A percentile compares a stretch with the other conserved stretches of the same genome.
Evolutionary conservation across 2,329 filamentous ascomycete genomes (phyloP).

Genomic region (Ophiocordyceps robertsii): DNA sequence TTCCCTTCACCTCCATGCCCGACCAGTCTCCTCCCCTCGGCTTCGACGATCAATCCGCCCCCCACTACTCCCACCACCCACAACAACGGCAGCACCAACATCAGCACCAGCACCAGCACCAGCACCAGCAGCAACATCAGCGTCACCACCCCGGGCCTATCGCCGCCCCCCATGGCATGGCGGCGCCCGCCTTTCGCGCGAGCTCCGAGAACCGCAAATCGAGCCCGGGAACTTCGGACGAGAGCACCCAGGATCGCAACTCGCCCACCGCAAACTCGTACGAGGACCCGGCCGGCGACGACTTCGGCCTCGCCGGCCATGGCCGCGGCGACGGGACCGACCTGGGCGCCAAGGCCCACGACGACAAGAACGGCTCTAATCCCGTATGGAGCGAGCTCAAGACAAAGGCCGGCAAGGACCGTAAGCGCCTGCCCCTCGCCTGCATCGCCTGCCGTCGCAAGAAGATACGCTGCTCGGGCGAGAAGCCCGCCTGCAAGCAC

Average conservation of each 20-base stretch:
- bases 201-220: conserved; percentile 11
- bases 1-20: conserved; percentile 27
- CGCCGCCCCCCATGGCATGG: conserved; percentile 7
- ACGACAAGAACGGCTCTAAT: conserved; percentile 43
- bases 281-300: conserved; percentile 42
- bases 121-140: not conserved
- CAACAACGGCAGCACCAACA: not conserved
- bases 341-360: conserved; percentile 36
- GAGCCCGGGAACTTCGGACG: conserved; percentile 29
- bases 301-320: conserved; percentile 39
- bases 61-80: conserved; percentile 21
- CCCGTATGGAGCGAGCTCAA: conserved; percentile 73
- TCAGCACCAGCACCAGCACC: not conserved
- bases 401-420: conserved; percentile 88
- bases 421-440: conserved; percentile 81
- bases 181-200: conserved; percentile 8
- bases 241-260: conserved; percentile 27
- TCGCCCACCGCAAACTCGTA: conserved; percentile 31
- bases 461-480: conserved; percentile 94
- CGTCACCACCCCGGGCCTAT: conserved; percentile 4
- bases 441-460: conserved; percentile 94
- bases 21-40: conserved; percentile 15
- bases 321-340: conserved; percentile 39
- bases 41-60: conserved; percentile 15
- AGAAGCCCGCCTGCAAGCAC: conserved; percentile 96